Evolutionary conservation across 1,139 yeast genomes (phyloP).

Genomic region (Arxiozyma slooffiae): DNA sequence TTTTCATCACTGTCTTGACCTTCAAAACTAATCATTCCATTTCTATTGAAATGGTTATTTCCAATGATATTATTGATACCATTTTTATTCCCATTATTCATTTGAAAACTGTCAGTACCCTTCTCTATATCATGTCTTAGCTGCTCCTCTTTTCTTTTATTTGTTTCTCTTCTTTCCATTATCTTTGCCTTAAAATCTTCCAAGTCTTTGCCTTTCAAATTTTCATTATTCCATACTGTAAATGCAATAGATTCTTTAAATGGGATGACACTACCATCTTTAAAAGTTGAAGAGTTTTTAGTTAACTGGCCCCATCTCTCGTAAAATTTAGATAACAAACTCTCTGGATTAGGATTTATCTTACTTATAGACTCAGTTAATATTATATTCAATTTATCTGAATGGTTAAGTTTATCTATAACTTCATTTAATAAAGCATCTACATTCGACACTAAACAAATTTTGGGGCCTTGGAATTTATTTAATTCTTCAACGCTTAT

Average conservation of each 20-base stretch:
- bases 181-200: constrained; percentile 40
- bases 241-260: constrained; percentile 16
- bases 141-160: constrained; percentile 23
- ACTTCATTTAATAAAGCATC: constrained; percentile 32
- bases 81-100: not conserved
- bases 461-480: constrained; percentile 59
- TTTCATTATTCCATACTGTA: constrained; percentile 28
- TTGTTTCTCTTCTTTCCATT: constrained; percentile 32
- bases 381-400: constrained; percentile 58
- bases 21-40: constrained; percentile 4
- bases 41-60: not conserved
- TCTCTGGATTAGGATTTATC: constrained; percentile 1
- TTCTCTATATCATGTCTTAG: constrained; percentile 15
- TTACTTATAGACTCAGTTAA: constrained; percentile 37
- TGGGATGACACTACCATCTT: constrained; percentile 22
- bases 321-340: constrained; percentile 33
- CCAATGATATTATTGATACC: not conserved
- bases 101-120: constrained; percentile 9
- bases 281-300: constrained; percentile 31
- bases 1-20: too few relatives aligned
- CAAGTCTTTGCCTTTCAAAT: constrained; percentile 43
- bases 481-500: constrained; percentile 50
- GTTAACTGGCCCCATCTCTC: constrained; percentile 47
- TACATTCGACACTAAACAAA: constrained; percentile 71
- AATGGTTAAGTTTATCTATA: constrained; percentile 48